Conservation (phyloP, 805 yeast genomes). For the Saccharomyces kudriavzevii region DNA sequence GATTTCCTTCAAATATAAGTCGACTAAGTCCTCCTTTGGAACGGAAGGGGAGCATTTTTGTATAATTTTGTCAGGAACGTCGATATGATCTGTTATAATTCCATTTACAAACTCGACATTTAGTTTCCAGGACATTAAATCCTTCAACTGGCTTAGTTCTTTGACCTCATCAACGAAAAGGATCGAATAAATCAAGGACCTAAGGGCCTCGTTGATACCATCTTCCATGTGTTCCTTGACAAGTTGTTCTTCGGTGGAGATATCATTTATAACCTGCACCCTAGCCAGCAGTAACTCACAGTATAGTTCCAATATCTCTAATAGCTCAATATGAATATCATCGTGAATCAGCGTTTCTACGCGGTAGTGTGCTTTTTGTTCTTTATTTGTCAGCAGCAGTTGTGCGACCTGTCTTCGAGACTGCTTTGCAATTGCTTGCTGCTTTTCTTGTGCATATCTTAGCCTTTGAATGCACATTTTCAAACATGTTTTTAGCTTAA, state of each 20-base stretch:
- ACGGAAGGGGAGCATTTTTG: slow-evolving; percentile 58
- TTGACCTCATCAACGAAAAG: slow-evolving; percentile 62
- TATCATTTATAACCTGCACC: slow-evolving; percentile 48
- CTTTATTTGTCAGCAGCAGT: slow-evolving; percentile 59
- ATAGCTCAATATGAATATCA: slow-evolving; percentile 68
- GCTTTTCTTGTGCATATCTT: slow-evolving; percentile 64
- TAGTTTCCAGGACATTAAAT: slow-evolving; percentile 51
- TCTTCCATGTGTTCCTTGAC: slow-evolving; percentile 27
- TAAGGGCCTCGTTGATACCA: slow-evolving; percentile 67
- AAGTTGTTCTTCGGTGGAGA: slow-evolving; percentile 28
- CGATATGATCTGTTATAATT: slow-evolving; percentile 22
- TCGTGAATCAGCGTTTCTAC: slow-evolving; percentile 80
- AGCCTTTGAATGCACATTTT: slow-evolving; percentile 68
- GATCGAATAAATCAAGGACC: slow-evolving; percentile 59
- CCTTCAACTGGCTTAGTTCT: slow-evolving; percentile 56
- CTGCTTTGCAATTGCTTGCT: slow-evolving; percentile 66
- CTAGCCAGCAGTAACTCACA: slow-evolving; percentile 77
- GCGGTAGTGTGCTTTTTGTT: slow-evolving; percentile 72
- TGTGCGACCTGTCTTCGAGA: slow-evolving; percentile 66
- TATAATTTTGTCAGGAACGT: slow-evolving; percentile 61
- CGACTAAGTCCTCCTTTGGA: slow-evolving; percentile 58
- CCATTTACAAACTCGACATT: slow-evolving; percentile 57
- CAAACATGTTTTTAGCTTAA: slow-evolving; percentile 28
- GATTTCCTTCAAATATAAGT: slow-evolving; percentile 66
- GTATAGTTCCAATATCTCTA: slow-evolving; percentile 72